Evolutionary conservation across 345 rosid species (phyloP).

Genomic region (Boechera retrofracta): DNA sequence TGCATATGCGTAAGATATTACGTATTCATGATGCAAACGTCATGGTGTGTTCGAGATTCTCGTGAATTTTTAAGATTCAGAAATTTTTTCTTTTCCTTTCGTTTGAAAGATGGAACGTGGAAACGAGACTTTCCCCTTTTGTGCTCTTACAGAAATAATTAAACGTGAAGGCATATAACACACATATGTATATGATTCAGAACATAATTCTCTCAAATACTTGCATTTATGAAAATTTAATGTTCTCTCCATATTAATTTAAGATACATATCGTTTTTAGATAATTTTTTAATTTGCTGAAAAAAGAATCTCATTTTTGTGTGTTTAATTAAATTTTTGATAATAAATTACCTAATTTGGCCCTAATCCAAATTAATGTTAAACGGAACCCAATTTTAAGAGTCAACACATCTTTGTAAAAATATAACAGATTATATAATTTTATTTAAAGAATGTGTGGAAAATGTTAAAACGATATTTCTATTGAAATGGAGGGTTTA

Average conservation of each 20-base stretch:
- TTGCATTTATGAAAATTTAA: not conserved
- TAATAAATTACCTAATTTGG: too few species aligned
- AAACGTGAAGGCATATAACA: not conserved
- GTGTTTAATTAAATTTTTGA: too few species aligned
- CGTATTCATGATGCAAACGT: too few species aligned
- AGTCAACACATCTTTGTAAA: too few species aligned
- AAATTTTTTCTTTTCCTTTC: too few species aligned
- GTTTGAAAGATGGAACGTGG: not conserved
- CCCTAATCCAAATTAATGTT: too few species aligned
- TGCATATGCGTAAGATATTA: slow-evolving; percentile 3
- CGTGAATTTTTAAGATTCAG: not conserved
- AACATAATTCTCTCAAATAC: not conserved
- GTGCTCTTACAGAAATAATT: not conserved
- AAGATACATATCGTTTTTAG: not conserved
- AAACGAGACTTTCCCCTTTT: slow-evolving; percentile 12
- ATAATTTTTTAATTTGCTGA: not conserved
- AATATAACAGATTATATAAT: too few species aligned
- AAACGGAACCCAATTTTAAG: too few species aligned
- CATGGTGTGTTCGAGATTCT: slow-evolving; percentile 28
- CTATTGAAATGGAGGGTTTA: too few species aligned
- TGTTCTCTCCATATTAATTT: not conserved
- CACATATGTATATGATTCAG: not conserved
- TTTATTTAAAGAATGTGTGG: too few species aligned
- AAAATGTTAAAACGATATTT: too few species aligned
- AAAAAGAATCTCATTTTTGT: too few species aligned